Evolutionary conservation across 129 eudicot species (phyloP).

Genomic region (Flaveria ramosissima): DNA sequence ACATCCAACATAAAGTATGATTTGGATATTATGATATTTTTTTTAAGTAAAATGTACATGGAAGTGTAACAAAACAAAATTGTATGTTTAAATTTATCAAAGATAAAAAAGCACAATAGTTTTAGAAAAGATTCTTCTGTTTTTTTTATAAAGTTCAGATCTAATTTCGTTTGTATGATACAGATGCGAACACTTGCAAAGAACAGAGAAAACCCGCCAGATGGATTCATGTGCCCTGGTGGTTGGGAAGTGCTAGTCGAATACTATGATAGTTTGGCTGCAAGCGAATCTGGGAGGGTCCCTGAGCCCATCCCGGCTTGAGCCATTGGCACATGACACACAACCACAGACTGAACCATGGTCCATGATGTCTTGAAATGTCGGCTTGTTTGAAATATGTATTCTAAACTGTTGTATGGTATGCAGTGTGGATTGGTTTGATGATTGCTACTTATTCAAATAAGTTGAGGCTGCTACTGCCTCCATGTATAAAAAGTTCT

Average conservation of each 20-base stretch:
- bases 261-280: conserved; percentile 76
- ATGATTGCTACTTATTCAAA: conserved; percentile 29
- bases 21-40: neutral
- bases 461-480: conserved; percentile 29
- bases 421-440: conserved; percentile 37
- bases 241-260: conserved; percentile 97
- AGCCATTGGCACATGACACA: conserved; percentile 17
- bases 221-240: conserved; percentile 98
- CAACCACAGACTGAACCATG: neutral
- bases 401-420: conserved; percentile 22
- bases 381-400: conserved; percentile 12
- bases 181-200: conserved; percentile 95
- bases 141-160: too few species aligned
- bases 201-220: conserved; percentile 91
- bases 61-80: too few species aligned
- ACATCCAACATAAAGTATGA: neutral
- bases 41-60: neutral
- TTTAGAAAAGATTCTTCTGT: too few species aligned
- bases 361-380: conserved; percentile 10
- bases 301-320: conserved; percentile 67
- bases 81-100: too few species aligned
- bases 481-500: conserved; percentile 32
- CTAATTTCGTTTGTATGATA: neutral
- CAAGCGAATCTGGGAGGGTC: conserved; percentile 55
- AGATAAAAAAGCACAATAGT: too few species aligned